A percentile compares a stretch with the other conserved stretches of the same genome.
These are phyloP conservation scores for Cyberlindnera euphorbiiphila DNA, from an alignment of 805 yeast genomes.

Conservation along the genomic window DNA sequence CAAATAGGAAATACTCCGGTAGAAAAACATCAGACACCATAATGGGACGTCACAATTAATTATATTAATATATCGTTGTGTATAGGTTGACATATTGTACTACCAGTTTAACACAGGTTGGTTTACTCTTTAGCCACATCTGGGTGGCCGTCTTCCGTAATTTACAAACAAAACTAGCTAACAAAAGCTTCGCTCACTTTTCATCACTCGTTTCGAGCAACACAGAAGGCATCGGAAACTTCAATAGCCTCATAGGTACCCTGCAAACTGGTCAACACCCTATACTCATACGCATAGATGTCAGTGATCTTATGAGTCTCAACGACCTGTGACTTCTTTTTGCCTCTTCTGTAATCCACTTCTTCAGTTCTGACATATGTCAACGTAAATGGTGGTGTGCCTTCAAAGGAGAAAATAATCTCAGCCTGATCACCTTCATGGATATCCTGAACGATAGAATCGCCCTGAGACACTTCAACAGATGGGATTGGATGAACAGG, in stretches of 20 bases:
- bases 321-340: constrained; percentile 53
- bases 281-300: constrained; percentile 65
- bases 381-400: constrained; percentile 86
- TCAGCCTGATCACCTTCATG: constrained; percentile 96
- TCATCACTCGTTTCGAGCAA: constrained; percentile 36
- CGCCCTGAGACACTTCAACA: constrained; percentile 83
- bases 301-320: constrained; percentile 55
- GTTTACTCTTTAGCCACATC: too few species aligned
- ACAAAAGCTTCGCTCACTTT: too few species aligned
- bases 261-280: constrained; percentile 74
- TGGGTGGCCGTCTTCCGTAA: background rate
- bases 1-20: too few species aligned
- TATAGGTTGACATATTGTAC: too few species aligned
- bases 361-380: constrained; percentile 75
- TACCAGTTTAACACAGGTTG: too few species aligned
- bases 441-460: constrained; percentile 68
- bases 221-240: constrained; percentile 82
- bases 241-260: constrained; percentile 94
- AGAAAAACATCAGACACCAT: too few species aligned
- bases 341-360: constrained; percentile 35
- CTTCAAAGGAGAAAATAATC: constrained; percentile 74
- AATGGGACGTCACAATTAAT: too few species aligned
- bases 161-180: background rate
- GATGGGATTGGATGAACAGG: constrained; percentile 61
- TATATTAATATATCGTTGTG: too few species aligned